Conservation (phyloP, 345 rosid species). For the Gossypium longicalyx region DNA sequence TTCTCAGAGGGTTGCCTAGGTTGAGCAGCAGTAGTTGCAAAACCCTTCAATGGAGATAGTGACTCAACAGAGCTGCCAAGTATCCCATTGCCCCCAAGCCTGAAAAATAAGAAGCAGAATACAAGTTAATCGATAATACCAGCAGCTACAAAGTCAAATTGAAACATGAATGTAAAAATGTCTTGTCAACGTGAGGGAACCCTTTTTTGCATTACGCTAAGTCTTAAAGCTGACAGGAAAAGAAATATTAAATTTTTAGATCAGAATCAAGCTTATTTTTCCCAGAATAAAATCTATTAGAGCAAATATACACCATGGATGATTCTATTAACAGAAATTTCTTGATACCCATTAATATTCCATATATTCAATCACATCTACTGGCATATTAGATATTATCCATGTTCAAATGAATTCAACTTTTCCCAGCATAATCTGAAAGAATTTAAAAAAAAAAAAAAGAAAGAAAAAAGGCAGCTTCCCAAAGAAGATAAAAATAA, state of each 20-base stretch:
- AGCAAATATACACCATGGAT: neutral
- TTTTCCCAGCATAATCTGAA: neutral
- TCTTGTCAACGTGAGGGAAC: neutral
- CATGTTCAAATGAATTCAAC: neutral
- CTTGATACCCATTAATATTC: neutral
- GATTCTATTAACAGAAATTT: constrained; percentile 27
- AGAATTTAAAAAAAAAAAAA: neutral
- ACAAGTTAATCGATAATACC: neutral
- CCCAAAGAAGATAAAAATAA: neutral
- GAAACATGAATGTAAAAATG: neutral
- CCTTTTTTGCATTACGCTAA: neutral
- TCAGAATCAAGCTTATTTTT: constrained; percentile 14
- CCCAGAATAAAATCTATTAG: constrained; percentile 18
- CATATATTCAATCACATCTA: neutral
- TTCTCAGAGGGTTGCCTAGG: constrained; percentile 40
- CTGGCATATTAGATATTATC: neutral
- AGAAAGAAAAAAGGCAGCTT: too few relatives aligned
- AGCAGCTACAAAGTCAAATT: neutral
- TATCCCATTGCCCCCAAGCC: constrained; percentile 57
- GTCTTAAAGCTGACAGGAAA: constrained; percentile 6
- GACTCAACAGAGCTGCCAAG: constrained; percentile 54
- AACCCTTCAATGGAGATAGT: constrained; percentile 51
- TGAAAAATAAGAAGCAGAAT: constrained; percentile 19
- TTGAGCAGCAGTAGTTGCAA: constrained; percentile 32
- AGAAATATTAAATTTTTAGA: neutral